Conservation (phyloP, 169 alveolate species). For the Babesia caballi region DNA sequence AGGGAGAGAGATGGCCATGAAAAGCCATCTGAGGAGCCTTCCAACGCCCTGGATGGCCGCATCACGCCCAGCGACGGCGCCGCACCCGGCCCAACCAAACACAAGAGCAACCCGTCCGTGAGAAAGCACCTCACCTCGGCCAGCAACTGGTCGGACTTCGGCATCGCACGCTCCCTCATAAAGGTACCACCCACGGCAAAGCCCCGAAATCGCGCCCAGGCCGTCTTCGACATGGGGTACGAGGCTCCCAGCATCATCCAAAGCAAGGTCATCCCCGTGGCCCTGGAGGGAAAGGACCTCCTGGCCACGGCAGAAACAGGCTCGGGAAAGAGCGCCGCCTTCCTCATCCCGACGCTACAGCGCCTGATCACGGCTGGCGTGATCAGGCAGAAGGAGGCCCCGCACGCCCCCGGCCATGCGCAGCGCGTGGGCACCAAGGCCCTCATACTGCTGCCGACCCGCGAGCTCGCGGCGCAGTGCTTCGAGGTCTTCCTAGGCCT, state of each 20-base stretch:
- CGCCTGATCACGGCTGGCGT: slow-evolving; percentile 77
- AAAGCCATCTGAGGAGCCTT: background rate
- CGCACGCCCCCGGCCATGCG: background rate
- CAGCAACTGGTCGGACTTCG: slow-evolving; percentile 53
- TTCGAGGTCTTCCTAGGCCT: slow-evolving; percentile 76
- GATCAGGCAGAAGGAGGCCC: slow-evolving; percentile 64
- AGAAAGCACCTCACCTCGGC: slow-evolving; percentile 20
- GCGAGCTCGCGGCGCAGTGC: slow-evolving; percentile 90
- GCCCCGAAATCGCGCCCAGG: slow-evolving; percentile 37
- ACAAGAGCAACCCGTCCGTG: background rate
- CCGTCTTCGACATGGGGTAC: slow-evolving; percentile 75
- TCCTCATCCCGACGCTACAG: slow-evolving; percentile 85
- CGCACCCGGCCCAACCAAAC: too few species aligned
- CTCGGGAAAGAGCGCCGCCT: slow-evolving; percentile 88
- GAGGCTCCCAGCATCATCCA: slow-evolving; percentile 83
- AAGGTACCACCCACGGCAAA: slow-evolving; percentile 2
- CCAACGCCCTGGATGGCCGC: background rate
- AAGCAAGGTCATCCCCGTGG: slow-evolving; percentile 84
- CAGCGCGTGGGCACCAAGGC: slow-evolving; percentile 78
- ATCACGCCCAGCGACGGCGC: background rate
- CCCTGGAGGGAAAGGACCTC: slow-evolving; percentile 82
- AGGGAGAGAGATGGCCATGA: background rate
- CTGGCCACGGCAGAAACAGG: slow-evolving; percentile 91
- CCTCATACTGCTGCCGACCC: slow-evolving; percentile 86
- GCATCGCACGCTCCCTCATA: slow-evolving; percentile 29